Evolutionary conservation across 108 stramenopile genomes (phyloP), one percentile per base, ranked within the genome.

Genomic region (Nitzschia putrida): DNA sequence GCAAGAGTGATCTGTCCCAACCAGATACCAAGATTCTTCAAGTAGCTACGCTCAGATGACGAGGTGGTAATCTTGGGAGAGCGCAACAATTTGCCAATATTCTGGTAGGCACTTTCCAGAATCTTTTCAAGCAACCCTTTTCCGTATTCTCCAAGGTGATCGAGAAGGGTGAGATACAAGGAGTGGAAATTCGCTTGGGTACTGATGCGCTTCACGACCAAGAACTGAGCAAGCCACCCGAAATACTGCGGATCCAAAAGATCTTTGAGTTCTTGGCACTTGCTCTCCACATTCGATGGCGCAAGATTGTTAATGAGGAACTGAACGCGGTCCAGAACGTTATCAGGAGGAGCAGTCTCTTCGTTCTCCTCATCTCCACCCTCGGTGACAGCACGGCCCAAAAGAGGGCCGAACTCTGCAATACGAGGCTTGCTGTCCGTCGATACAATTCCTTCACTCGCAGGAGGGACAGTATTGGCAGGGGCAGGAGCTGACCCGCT

Each of bases 21-120:
- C 97, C 97, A 99, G 43, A 92, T 94, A 23, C 99, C 99, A 21
- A 99, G 87, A 76, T 98, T 98, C 81, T 98, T 98, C 71, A 99
- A 81, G 57, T 98, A 76, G 61, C 94, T 95, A 23, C 99, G 88
- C 71, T 99, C 97, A 24, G 88, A 85, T 3, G 96, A 97, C 10
- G 94, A 96, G 18, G 97, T 97, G 7, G 95, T 96, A 44, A 99
- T 99, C 71, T 96, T 96, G 29, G 88, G 83, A 34, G 95, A 96
- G 1, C 93, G 84, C 59, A 99, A 81, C 13, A 96, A 80, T 68
- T 91, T 95, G 8, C 96, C 93, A 45, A 98, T 94, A 59, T 97
- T 96, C 16, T 90, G 80, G 67, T 97, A 94, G 34, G 95, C 96
- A 72, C 93, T 95, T 8, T 83, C 71, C 16, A 97, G 77, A 55